Percentiles rank a stretch among this genome's conserved stretches.
Evolutionary conservation across 2,329 filamentous ascomycete genomes (phyloP).

Genomic region (Aspergillus japonicus): DNA sequence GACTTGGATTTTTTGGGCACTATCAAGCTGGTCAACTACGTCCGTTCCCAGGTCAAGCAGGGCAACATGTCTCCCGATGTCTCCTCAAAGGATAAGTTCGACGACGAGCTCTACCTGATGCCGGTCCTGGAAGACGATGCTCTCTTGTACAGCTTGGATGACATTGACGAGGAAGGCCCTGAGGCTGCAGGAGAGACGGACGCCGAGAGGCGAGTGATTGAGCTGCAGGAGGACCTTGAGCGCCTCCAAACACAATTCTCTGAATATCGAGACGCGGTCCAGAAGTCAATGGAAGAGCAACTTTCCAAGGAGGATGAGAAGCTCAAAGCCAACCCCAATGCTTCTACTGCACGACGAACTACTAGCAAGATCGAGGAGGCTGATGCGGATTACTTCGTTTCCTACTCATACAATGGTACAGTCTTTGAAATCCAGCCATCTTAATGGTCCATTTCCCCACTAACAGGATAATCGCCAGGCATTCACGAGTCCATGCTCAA

Average conservation of each 20-base stretch:
- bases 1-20: constrained; percentile 70
- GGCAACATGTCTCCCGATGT: constrained; percentile 53
- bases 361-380: constrained; percentile 47
- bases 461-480: constrained; percentile 48
- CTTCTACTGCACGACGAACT: constrained; percentile 29
- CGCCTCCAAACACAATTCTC: constrained; percentile 61
- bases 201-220: constrained; percentile 52
- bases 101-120: constrained; percentile 77
- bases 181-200: constrained; percentile 30
- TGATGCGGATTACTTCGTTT: constrained; percentile 63
- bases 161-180: constrained; percentile 54
- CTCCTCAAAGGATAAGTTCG: constrained; percentile 62
- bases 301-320: constrained; percentile 58
- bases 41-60: constrained; percentile 49
- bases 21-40: constrained; percentile 73
- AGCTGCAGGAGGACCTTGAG: constrained; percentile 62
- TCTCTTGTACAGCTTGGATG: constrained; percentile 81
- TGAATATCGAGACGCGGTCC: constrained; percentile 64
- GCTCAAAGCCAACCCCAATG: constrained; percentile 21
- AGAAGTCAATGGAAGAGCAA: constrained; percentile 65
- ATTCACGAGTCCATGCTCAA: constrained; percentile 98
- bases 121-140: constrained; percentile 88
- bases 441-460: neutral
- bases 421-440: neutral
- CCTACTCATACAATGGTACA: constrained; percentile 67